phyloP scores from a whole-genome alignment of 768 basidiomycete species.

The Pholiota conissans region DNA sequence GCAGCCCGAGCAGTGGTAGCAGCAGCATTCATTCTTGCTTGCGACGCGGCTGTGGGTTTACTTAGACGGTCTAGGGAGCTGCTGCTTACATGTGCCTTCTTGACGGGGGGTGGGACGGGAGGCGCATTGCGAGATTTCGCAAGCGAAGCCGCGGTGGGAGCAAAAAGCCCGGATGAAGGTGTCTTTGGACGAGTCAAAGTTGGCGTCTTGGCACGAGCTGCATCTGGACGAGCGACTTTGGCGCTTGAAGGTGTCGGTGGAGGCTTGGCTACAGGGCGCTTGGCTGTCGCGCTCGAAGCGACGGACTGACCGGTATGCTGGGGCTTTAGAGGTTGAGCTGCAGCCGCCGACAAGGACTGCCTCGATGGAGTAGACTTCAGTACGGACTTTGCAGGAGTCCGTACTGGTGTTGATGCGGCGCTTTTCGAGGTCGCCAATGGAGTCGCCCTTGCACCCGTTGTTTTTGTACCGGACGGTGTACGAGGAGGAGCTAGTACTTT shows the following conservation, averaged over 20 bases:
- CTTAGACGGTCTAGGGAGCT: conserved; percentile 65
- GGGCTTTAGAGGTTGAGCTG: conserved; percentile 30
- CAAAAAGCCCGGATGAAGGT: conserved; percentile 67
- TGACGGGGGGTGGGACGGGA: conserved; percentile 45
- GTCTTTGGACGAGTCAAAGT: conserved; percentile 54
- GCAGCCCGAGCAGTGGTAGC: conserved; percentile 30
- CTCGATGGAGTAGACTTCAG: conserved; percentile 23
- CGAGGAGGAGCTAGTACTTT: conserved; percentile 16
- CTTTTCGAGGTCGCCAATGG: conserved; percentile 12
- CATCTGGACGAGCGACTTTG: conserved; percentile 31
- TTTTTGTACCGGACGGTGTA: conserved; percentile 21
- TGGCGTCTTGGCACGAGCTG: conserved; percentile 25
- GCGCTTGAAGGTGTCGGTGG: conserved; percentile 14
- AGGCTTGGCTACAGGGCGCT: conserved; percentile 22
- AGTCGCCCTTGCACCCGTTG: conserved; percentile 12
- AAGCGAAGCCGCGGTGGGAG: conserved; percentile 82
- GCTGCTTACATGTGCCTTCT: conserved; percentile 54
- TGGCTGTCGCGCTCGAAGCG: conserved; percentile 21
- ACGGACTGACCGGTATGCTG: conserved; percentile 34
- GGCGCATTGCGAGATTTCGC: conserved; percentile 64
- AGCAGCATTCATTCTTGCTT: conserved; percentile 60
- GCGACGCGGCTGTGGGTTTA: conserved; percentile 81
- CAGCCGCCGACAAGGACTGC: conserved; percentile 21
- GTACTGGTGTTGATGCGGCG: conserved; percentile 21
- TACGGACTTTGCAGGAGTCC: conserved; percentile 24